Evolutionary conservation across 768 basidiomycete species (phyloP).

Genomic region (Trametes cubensis): DNA sequence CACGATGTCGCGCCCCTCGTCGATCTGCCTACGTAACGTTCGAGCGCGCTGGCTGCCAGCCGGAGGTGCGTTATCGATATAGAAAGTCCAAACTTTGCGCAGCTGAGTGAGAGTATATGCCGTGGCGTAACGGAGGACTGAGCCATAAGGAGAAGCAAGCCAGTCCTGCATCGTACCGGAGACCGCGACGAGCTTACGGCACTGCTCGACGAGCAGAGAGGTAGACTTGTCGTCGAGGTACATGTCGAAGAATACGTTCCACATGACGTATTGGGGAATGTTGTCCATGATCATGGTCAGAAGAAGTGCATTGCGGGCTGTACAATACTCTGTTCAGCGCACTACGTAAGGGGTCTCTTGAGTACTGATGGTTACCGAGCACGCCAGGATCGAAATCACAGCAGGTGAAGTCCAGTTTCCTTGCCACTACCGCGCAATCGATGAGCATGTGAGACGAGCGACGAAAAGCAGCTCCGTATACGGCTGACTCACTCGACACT

Average conservation of each 20-base stretch:
- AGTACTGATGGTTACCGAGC: too few relatives aligned
- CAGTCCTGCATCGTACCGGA: conserved; percentile 14
- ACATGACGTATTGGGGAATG: neutral
- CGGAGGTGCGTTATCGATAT: conserved; percentile 27
- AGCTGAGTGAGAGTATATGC: conserved; percentile 14
- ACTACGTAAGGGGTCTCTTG: too few relatives aligned
- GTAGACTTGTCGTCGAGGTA: conserved; percentile 13
- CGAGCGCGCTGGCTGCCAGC: conserved; percentile 22
- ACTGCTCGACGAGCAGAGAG: conserved; percentile 6
- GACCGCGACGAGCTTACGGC: conserved; percentile 10
- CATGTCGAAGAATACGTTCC: conserved; percentile 24
- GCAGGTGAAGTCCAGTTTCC: conserved; percentile 25
- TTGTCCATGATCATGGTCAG: conserved; percentile 27
- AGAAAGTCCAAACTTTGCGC: conserved; percentile 28
- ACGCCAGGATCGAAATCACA: conserved; percentile 24
- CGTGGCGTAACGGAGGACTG: conserved; percentile 1
- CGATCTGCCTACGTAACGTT: neutral
- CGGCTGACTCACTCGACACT: conserved; percentile 11
- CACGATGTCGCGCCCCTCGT: conserved; percentile 20
- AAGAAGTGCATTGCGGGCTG: conserved; percentile 25
- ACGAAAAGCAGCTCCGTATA: too few relatives aligned
- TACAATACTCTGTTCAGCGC: too few relatives aligned
- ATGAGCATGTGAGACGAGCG: too few relatives aligned
- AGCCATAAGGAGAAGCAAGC: conserved; percentile 13
- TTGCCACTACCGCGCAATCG: neutral